Evolutionary conservation across 345 rosid species (phyloP), one percentile per base, ranked within the genome.

Genomic region (Dimocarpus longan): DNA sequence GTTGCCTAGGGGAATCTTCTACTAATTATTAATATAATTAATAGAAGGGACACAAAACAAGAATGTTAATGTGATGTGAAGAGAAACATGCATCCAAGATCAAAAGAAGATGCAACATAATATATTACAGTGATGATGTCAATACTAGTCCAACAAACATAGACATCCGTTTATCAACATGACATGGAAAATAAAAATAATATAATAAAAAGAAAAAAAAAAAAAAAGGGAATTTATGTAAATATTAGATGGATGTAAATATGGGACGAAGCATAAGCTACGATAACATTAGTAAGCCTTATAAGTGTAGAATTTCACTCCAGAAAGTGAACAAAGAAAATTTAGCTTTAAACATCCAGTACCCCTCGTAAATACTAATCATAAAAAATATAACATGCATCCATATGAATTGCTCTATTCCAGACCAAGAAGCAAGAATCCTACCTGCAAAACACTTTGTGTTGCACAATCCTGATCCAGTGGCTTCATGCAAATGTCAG

Each of bases 401-500:
- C 67, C 24, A n/a, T 46, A 59, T 44, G 22, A 54, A 62, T 60
- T 70, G 69, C 32, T 68, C 65, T 22, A 71, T 11, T 54, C 15
- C 42, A 75, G 39, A 74, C 64, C 70, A 74, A 59, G 52, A 73
- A 66, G 48, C 6, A 72, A 79, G 76, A 82, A 70, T 13, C 48
- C 60, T 80, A 96, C 99, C 98, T 95, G 99, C 63, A 96, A 82
- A 77, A 96, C 85, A 86, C 93, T 93, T 81, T 96, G 99, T 75
- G 95, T 94, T 74, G 98, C 97, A 85, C 99, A 96, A 84, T 94
- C 97, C 78, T 90, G 89, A 75, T 88, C 97, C 70, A 96, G 86
- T n/a, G 98, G 99, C 85, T 96, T 96, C 97, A 92, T 79, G 86
- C 98, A 96, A 75, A 96, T 96, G 82, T 96, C 97, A 68, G 91